Percentiles rank a stretch among this genome's conserved stretches.
Conservation (phyloP, 2,329 filamentous ascomycete species). For the Aspergillus pseudotamarii region DNA sequence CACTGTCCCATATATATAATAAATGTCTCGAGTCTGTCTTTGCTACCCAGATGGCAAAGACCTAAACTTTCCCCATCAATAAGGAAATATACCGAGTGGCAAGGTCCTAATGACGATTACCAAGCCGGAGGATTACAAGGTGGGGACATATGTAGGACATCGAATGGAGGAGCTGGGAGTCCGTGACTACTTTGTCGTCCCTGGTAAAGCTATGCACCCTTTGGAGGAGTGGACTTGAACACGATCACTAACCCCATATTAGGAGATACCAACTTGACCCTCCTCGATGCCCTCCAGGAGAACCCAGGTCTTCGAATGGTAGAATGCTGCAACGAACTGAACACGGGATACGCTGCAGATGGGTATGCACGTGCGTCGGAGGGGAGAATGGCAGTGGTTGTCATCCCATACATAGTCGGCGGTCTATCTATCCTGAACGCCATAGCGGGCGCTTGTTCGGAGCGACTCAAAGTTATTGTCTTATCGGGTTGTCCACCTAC, state of each 20-base stretch:
- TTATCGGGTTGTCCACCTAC: slow-evolving; percentile 14
- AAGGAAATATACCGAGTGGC: background rate
- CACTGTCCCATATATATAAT: fast-evolving
- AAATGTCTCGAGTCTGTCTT: background rate
- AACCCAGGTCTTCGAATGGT: slow-evolving; percentile 12
- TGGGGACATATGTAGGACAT: slow-evolving; percentile 10
- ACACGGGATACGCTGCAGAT: slow-evolving; percentile 20
- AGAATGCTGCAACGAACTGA: slow-evolving; percentile 19
- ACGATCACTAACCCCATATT: background rate
- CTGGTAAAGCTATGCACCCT: slow-evolving; percentile 1
- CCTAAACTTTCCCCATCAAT: background rate
- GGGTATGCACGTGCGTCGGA: slow-evolving; percentile 16
- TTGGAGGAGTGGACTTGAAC: background rate
- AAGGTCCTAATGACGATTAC: background rate
- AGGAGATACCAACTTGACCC: slow-evolving; percentile 12
- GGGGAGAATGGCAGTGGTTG: slow-evolving; percentile 8
- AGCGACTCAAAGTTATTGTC: slow-evolving; percentile 12
- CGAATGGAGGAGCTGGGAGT: slow-evolving; percentile 15
- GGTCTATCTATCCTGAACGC: slow-evolving; percentile 16
- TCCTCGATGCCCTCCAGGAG: slow-evolving; percentile 9
- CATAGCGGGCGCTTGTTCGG: slow-evolving; percentile 16
- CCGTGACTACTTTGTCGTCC: slow-evolving; percentile 15
- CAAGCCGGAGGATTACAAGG: background rate
- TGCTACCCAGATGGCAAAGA: background rate
- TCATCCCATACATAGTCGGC: slow-evolving; percentile 18